Base-by-base conservation (phyloP, 2,329 filamentous ascomycete species). In the Venturia aucupariae region DNA sequence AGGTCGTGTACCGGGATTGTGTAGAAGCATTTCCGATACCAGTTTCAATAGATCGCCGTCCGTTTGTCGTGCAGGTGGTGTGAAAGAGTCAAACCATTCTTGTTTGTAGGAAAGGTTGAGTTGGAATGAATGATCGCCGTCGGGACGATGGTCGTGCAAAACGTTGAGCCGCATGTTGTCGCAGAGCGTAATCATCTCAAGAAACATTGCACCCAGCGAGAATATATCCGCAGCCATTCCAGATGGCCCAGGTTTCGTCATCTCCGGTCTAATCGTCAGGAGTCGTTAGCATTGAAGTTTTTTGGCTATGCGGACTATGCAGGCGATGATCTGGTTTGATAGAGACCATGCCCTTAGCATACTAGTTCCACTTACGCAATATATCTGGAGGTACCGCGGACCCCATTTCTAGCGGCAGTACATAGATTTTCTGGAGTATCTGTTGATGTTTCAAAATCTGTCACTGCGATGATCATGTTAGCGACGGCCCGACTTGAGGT, bases 201-300 rank as follows among this genome's bases (percentile, higher is more conserved):
- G 27, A 57, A 57, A 57, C 27, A 57, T n/a, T 27, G 51, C 51
- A 35, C 51, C 51, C 27, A 57, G 27, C 27, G 51, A 57, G 30
- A 57, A 57, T 35, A 57, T 57, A 35, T 57, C 51, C 27, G 51
- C 51, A 22, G 51, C 51, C 51, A 57, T 57, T 57, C 51, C 51
- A 35, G 27, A 57, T 35, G 30, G 27, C 51, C 13, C 30, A n/a
- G 15, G 15, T n/a, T 10, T n/a, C 11, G 30, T n/a, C 30, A 35
- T 32, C 1, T 57, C 51, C 51, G 51, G 51, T 17, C 51, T 57
- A 22, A 5, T 19, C 30, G 51, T 5, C 30, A 57, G n/a, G 4
- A n/a, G 8, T 27, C 10, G 17, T 57, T 35, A 57, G 51, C 51
- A 32, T 57, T 35, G 27, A 35, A 35, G n/a, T 35, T 19, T 30